Evolutionary conservation across 352 stramenopile genomes (phyloP).

Genomic region (Pythium volutum): DNA sequence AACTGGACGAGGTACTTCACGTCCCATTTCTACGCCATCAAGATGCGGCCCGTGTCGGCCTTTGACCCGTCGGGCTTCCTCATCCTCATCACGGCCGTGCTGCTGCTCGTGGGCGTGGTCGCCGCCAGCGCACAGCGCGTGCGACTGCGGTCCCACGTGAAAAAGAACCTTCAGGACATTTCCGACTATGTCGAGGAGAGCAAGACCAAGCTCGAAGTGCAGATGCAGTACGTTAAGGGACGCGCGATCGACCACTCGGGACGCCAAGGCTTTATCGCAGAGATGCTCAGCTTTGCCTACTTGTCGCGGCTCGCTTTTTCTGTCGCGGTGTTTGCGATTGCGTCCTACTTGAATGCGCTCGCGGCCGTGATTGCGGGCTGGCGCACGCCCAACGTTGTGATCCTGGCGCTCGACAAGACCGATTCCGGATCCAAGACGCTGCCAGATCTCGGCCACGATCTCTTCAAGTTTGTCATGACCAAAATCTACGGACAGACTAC

Average conservation of each 20-base stretch:
- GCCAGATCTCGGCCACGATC: slow-evolving; percentile 79
- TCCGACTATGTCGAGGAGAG: slow-evolving; percentile 70
- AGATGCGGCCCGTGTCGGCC: slow-evolving; percentile 75
- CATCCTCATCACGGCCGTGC: slow-evolving; percentile 66
- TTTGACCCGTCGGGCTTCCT: slow-evolving; percentile 87
- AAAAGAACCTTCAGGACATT: slow-evolving; percentile 78
- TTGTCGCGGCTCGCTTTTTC: slow-evolving; percentile 80
- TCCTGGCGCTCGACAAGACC: slow-evolving; percentile 57
- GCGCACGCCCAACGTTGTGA: slow-evolving; percentile 82
- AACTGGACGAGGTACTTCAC: slow-evolving; percentile 71
- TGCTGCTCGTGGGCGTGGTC: slow-evolving; percentile 66
- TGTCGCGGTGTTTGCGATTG: slow-evolving; percentile 64
- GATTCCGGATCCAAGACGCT: slow-evolving; percentile 72
- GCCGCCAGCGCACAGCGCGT: slow-evolving; percentile 44
- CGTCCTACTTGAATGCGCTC: slow-evolving; percentile 82
- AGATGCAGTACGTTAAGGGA: slow-evolving; percentile 69
- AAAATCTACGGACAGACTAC: slow-evolving; percentile 81
- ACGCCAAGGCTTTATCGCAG: slow-evolving; percentile 78
- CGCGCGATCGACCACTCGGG: slow-evolving; percentile 71
- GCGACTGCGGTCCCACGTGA: slow-evolving; percentile 42
- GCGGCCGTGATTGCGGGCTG: slow-evolving; percentile 78
- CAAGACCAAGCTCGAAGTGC: slow-evolving; percentile 57
- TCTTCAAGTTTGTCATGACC: slow-evolving; percentile 85
- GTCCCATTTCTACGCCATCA: slow-evolving; percentile 83
- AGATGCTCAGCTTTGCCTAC: slow-evolving; percentile 88